Evolutionary conservation across 2,329 filamentous ascomycete species (phyloP), one percentile per base, ranked within the genome.

Genomic region (Hypoxylon sp.): DNA sequence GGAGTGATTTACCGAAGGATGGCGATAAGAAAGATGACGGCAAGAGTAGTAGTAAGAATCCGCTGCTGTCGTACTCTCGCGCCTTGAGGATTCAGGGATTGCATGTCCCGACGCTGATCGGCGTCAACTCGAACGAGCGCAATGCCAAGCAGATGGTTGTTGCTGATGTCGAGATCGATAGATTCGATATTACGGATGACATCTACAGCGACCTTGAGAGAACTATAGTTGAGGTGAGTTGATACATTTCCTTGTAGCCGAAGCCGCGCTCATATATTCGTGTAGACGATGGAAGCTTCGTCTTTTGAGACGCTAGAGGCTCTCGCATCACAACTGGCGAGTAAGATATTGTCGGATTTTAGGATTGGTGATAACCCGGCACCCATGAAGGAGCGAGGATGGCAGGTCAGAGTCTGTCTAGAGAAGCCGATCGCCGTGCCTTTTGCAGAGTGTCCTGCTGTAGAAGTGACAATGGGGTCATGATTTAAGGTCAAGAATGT

Each of bases 341-440:
- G 79, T 4, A 78, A 76, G 6, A 81, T 90, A 44, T 79, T 85
- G n/a, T 74, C 75, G 24, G 81, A 83, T 31, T 81, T 87, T 68
- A 75, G 75, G 44, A 66, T 73, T 50, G 72, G 67, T 51, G 72
- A 77, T 31, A 74, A 74, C 60, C 73, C 76, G n/a, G 73, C 72
- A 48, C 70, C 84, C 2, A 77, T 81, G 69, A 76, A 77, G 39
- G 78, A 83, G 46, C 75, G 82, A 22, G 81, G 81, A 13, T 85
- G 86, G 80, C 83, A 83, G 63, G 81, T 94, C 55, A 86, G 83
- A 66, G 84, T 94, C 39, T 82, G 83, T 24, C 81, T 94, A 56
- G 89, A 90, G 79, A 94, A 94, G 81, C 92, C 92, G 2, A 88
- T 90, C 11, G 92, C 92, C 0, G 90, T 94, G 19, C 86, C 89